A percentile compares a stretch with the other conserved stretches of the same genome.
phyloP scores from a whole-genome alignment of 2,329 filamentous ascomycete species.

The Sclerotinia spermophila region DNA sequence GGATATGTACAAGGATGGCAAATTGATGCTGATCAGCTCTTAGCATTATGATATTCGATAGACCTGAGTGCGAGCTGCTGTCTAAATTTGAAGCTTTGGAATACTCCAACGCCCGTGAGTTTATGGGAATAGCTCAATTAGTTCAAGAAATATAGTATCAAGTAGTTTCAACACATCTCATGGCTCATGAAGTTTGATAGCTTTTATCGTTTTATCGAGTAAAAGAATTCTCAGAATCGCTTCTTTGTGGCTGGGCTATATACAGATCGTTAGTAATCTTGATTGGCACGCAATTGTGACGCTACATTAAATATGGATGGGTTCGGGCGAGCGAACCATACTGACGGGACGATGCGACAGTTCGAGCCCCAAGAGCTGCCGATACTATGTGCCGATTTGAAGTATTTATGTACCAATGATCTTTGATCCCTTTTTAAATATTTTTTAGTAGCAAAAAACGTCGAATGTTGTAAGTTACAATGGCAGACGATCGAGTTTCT shows the following conservation, averaged over 20 bases:
- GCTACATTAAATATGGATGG: background rate
- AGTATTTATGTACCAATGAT: background rate
- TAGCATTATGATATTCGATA: background rate
- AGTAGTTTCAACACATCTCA: background rate
- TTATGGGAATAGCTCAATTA: background rate
- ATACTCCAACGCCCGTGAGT: background rate
- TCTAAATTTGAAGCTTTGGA: background rate
- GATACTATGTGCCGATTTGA: background rate
- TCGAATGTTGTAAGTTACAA: background rate
- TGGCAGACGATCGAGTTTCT: background rate
- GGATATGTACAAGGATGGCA: background rate
- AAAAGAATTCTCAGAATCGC: background rate
- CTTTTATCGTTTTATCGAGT: too few relatives aligned
- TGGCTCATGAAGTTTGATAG: background rate
- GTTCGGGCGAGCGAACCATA: background rate
- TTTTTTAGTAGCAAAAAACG: background rate
- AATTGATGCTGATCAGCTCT: background rate
- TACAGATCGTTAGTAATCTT: background rate
- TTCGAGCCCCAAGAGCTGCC: background rate
- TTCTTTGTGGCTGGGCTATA: background rate
- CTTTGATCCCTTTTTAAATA: rapidly evolving
- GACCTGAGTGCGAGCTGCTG: background rate
- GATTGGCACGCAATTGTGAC: too few relatives aligned
- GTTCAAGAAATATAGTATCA: background rate
- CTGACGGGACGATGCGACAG: background rate